These are phyloP conservation scores for Quercus bicolor DNA, from an alignment of 306 rosid species.

Conservation along the genomic window DNA sequence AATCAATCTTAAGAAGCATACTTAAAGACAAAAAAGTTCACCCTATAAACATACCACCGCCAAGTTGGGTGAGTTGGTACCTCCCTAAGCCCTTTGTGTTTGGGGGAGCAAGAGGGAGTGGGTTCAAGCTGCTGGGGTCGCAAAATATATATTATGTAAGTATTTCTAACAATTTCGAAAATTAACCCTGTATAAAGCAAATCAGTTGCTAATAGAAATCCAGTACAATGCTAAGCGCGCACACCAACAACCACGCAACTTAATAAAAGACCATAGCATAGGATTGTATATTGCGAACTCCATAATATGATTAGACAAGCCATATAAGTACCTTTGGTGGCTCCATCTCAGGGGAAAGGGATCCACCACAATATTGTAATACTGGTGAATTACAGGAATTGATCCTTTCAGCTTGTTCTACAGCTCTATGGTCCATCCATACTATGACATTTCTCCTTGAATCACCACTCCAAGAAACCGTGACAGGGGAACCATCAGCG, in stretches of 20 bases:
- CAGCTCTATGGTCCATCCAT: constrained; percentile 99
- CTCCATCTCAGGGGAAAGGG: constrained; percentile 98
- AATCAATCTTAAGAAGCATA: no score
- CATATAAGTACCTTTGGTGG: constrained; percentile 77
- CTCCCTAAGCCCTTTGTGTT: no score
- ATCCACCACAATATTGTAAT: constrained; percentile 89
- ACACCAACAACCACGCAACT: background rate
- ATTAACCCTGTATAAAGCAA: no score
- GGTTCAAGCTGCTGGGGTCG: no score
- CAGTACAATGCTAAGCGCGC: no score
- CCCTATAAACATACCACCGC: no score
- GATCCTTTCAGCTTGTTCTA: constrained; percentile 86
- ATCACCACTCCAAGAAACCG: constrained; percentile 87
- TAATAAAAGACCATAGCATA: background rate
- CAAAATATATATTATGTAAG: no score
- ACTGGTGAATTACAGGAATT: constrained; percentile 77
- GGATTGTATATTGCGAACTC: background rate
- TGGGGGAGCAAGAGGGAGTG: no score
- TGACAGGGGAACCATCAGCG: constrained; percentile 87
- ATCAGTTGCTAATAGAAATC: no score
- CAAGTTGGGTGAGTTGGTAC: no score
- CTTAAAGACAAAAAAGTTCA: no score
- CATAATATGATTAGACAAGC: constrained; percentile 4
- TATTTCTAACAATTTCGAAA: no score
- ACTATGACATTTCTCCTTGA: constrained; percentile 93